Evolutionary conservation across 371 early-diverging fungal genomes (phyloP), one percentile per base, ranked within the genome.

Genomic region (Rhizopus microsporus): DNA sequence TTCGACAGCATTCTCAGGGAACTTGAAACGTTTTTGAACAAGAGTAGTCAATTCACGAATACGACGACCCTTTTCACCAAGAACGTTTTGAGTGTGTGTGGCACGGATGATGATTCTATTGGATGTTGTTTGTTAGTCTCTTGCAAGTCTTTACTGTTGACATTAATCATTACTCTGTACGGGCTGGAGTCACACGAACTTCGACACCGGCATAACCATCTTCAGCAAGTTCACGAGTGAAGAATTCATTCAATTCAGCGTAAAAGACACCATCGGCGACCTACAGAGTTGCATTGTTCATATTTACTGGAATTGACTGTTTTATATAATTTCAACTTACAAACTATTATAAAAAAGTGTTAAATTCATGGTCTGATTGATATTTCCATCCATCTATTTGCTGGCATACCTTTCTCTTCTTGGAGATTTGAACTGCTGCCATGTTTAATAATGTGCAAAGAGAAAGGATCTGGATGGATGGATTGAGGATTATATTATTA

Each of bases 221-320:
- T 64, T 88, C 89, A 63, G 88, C 88, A 80, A 93, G 80, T 82
- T 94, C 89, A 74, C 97, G 95, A 76, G 92, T 90, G 80, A 98
- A 91, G 89, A 96, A 96, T 84, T 96, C 96, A 91, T 98, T 97
- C 74, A 98, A 89, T 85, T 98, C 99, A 75, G 99, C 97, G 88
- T 94, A 96, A 91, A 98, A 97, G 54, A 98, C 97, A 90, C 99
- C 99, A 85, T 98, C 99, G 81, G 96, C 97, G 69, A 77, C 77
- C 64, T 71, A 95, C 90, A 66, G 46, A 42, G 16, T 4, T 15
- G 15, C 13, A 9, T 10, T 40, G 45, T 42, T n/a, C 43, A 9
- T 37, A 33, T 46, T 31, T 8, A 43, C 7, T 37, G 42, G 15
- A n/a, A 17, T 47, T 35, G 29, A 32, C 34, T 34, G 37, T 30